These are phyloP conservation scores for Ganoderma leucocontextum DNA, from an alignment of 1,284 basidiomycete species.

Conservation along the genomic window DNA sequence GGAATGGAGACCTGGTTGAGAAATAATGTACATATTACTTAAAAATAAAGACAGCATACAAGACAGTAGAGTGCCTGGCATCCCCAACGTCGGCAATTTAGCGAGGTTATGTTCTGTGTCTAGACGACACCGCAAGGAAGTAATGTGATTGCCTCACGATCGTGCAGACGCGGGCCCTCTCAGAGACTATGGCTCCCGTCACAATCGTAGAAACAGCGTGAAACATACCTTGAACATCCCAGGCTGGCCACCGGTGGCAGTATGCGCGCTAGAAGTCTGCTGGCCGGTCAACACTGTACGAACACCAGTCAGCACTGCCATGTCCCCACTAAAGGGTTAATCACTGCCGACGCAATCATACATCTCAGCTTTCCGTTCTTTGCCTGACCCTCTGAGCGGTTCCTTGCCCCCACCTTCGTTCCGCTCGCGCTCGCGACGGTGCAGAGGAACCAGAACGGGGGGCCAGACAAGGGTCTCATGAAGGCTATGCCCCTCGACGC, in stretches of 20 bases:
- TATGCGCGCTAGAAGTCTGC: neutral
- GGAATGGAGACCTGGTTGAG: neutral
- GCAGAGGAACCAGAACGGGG: conserved; percentile 30
- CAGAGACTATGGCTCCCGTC: neutral
- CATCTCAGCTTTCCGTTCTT: conserved; percentile 55
- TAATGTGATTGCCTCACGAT: neutral
- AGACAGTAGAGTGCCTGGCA: neutral
- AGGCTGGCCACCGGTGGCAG: neutral
- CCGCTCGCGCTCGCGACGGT: neutral
- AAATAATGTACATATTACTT: neutral
- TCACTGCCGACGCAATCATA: no score
- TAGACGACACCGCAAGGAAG: neutral
- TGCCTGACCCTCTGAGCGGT: conserved; percentile 43
- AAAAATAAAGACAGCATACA: neutral
- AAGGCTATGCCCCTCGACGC: conserved; percentile 29
- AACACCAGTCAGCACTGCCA: neutral
- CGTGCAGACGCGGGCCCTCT: neutral
- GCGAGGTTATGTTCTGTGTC: neutral
- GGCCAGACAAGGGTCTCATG: conserved; percentile 30
- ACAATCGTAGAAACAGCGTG: no score
- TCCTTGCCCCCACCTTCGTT: conserved; percentile 40
- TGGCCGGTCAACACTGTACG: neutral
- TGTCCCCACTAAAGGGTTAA: neutral
- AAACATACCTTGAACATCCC: neutral
- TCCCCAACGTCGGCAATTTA: neutral